Base-by-base conservation (phyloP, 106 monocot genomes). In the Dioscorea zingiberensis region DNA sequence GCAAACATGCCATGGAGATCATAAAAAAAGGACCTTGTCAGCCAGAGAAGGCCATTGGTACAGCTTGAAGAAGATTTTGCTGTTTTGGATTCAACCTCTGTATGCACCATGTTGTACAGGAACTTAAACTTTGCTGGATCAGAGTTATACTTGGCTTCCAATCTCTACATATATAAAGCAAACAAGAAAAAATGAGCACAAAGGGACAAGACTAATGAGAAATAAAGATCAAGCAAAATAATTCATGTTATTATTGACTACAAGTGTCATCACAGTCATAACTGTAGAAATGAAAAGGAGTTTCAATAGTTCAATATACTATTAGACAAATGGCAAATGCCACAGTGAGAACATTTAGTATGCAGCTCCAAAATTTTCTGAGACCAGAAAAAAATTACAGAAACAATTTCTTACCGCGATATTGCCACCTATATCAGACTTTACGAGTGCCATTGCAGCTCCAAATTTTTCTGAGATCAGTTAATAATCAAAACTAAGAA, bases 401-500 rank as follows among this genome's bases (percentile, higher is more conserved):
- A 25, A 55, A 14, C 21, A 11, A 69, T 49, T 1, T 32, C 79
- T 76, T 69, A 97, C 97, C 58, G 86, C 73, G 63, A 89, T 86
- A 62, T 98, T 98, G 56, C 97, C 97, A 48, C 97, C 97, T 19
- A 98, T 92, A 55, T 98, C 97, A 58, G 81, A 71, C 77, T 98
- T 98, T 23, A 98, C 97, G 49, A 98, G 81, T 60, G 84, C 53
- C 88, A 98, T 82, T 13, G 97, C 88, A 80, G 88, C 88, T 71
- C 97, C 97, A 84, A 98, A 89, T 59, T 98, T 98, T 68, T 98
- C 97, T 98, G 81, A 17, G 25, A 82, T 60, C 0, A 53, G 38
- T 13, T 74, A 17, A 15, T 23, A 14, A 56, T 56, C 23, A 22
- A 23, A 22, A 22, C 2, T 5, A 19, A 22, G 24, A 11, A 56